Evolutionary conservation across 1,284 basidiomycete species (phyloP), one percentile per base, ranked within the genome.

Genomic region (Puccinia triticina): DNA sequence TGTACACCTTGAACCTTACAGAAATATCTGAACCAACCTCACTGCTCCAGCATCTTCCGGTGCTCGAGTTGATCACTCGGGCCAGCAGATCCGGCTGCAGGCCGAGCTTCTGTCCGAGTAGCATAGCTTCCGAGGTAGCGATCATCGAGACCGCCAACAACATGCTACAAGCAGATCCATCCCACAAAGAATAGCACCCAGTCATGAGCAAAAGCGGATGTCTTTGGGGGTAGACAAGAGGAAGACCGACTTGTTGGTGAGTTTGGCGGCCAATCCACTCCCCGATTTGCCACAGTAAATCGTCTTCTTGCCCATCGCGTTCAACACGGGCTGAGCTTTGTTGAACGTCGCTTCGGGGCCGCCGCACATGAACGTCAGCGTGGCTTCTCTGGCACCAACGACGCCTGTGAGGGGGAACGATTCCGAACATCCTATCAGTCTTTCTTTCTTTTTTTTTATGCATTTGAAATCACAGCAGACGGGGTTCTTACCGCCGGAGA

Each of bases 341-440:
- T 88, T 86, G 85, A 92, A 95, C 21, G 90, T 89, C 5, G 87
- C 86, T 50, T 90, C 87, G 0, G 90, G 89, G 7, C 94, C 93
- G n/a, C 94, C 94, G 37, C 95, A 93, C 82, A 96, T 92, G 89
- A 96, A 96, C 26, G 93, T 91, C n/a, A 96, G 89, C 0, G 93
- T 94, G 46, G 90, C 93, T 8, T 92, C 92, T 85, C 92, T 91
- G 12, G 95, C 95, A 32, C 94, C 94, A 23, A 92, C 88, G 10
- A 94, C 93, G 64, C 93, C 92, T 93, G 84, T 26, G 55, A n/a
- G n/a, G 74, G 23, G 48, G 32, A 34, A 26, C 53, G 34, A 43
- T 43, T 43, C 7, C 40, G 40, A 43, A 43, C 40, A 43, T 43
- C 55, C 14, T 23, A 69, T n/a, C n/a, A 40, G 23, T 40, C 72